Base-by-base conservation (phyloP, 495 filamentous ascomycete species). In the Xeromyces bisporus region DNA sequence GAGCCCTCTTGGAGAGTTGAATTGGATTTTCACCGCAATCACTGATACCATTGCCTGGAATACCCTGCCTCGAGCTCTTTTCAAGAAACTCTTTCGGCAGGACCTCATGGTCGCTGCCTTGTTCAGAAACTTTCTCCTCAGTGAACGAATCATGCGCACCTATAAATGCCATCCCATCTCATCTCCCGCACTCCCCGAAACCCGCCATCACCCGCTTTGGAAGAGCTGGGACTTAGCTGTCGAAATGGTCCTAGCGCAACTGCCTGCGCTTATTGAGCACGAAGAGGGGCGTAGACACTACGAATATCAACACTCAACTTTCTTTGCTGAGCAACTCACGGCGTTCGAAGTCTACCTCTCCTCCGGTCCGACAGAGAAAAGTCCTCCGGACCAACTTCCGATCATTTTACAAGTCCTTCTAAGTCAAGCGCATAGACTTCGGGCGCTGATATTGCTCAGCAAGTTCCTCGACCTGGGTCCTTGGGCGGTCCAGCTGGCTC, bases 11-110 rank as follows among this genome's bases (percentile, higher is more conserved):
- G 89, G 89, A 26, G 89, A 99, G 54, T 57, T 99, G 3, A 96
- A 96, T 48, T 99, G 89, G 89, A 99, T 99, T 14, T 93, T 99
- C 42, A 99, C 89, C 1, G 89, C 89, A 9, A 94, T 99, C 35
- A 99, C 89, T 1, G 89, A 99, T 50, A 96, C 89, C 1, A 99
- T 99, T 46, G 89, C 89, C 5, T 99, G 89, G 89, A 96, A 93
- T 28, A 83, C 77, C 3, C 57, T 99, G 7, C 80, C 84, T 6
- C 75, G 85, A 2, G 70, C 81, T 10, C 57, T 93, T 11, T 99
- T 99, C 55, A 87, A 91, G 56, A 91, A 91, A 43, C 79, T 94
- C 30, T 99, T 96, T 48, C 63, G 89, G 7, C 89, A 99, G 45
- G 89, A 99, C 49, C 62, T 99, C n/a, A 96, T 99, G 89, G 89